Percentiles rank a stretch among this genome's conserved stretches.
Conservation (phyloP, 345 rosid genomes). For the Euphorbia tirucalli region DNA sequence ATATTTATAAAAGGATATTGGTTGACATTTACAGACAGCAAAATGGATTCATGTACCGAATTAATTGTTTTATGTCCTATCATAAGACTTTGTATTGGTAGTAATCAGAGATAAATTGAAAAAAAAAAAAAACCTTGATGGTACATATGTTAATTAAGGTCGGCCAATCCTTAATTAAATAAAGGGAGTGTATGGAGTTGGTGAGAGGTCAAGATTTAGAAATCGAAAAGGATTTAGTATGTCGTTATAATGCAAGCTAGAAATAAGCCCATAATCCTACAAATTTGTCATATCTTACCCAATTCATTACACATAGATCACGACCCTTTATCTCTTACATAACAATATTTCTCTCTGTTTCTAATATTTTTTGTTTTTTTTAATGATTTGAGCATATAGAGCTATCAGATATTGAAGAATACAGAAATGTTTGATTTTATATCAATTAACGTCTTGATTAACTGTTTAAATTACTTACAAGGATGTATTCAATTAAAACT, state of each 20-base stretch:
- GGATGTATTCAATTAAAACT: too few relatives aligned
- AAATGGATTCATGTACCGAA: background rate
- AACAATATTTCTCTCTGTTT: too few relatives aligned
- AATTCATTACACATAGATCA: background rate
- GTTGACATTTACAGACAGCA: background rate
- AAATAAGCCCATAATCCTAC: background rate
- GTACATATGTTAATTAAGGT: background rate
- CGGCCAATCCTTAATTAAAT: background rate
- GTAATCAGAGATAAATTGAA: background rate
- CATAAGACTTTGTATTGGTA: background rate
- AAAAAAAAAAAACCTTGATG: background rate
- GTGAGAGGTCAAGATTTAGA: constrained; percentile 13
- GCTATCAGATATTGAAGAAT: too few relatives aligned
- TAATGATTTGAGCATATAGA: too few relatives aligned
- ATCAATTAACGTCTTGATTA: too few relatives aligned
- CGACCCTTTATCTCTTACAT: constrained; percentile 5
- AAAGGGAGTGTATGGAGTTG: constrained; percentile 4
- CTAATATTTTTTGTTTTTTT: background rate
- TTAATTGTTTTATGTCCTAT: constrained; percentile 3
- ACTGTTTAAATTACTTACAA: too few relatives aligned
- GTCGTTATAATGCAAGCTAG: background rate
- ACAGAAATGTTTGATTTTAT: too few relatives aligned
- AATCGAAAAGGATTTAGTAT: constrained; percentile 2
- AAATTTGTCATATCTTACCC: constrained; percentile 7
- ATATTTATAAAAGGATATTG: too few relatives aligned